Base-by-base conservation (phyloP, 768 basidiomycete genomes). In the Rickenella mellea region DNA sequence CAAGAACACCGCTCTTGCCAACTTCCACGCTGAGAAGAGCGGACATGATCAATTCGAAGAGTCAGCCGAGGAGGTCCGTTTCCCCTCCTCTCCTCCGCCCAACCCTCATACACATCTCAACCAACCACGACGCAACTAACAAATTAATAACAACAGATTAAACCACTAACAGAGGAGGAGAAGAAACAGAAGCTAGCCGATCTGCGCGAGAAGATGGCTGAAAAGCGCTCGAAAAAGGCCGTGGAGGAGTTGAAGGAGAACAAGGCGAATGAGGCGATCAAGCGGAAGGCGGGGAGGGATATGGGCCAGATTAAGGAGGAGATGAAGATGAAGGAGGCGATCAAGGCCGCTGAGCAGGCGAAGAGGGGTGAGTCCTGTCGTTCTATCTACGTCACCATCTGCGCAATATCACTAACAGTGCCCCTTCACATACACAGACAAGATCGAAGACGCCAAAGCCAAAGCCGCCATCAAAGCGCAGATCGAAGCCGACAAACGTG, bases 41-140 rank as follows among this genome's bases (percentile, higher is more conserved):
- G 94, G 94, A 0, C 94, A 99, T 57, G 82, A 90, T 60, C 81
- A 92, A 50, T 98, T 97, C 48, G 93, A 96, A 57, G 94, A 97
- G 55, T 91, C 86, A 1, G 87, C 80, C 0, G 92, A 98, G 54
- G 94, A 97, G 73, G 91, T 88, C 36, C 39, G 63, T 37, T 40
- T 25, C 14, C 15, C 26, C 40, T 49, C 37, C 22, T 19, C 25
- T 20, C 28, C 22, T 14, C 14, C 19, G 22, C 37, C 15, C 29
- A 11, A 28, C 19, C 28, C 35, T 19, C 10, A 15, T 30, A 20
- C n/a, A 15, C 14, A 14, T 42, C 12, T 21, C 33, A 10, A 10
- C 15, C 10, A 38, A 12, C 12, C 11, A 12, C 36, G 36, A 2
- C 36, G 11, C 21, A 38, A n/a, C 21, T 2, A 7, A 12, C 19